Evolutionary conservation across 176 grass and related monocot species (phyloP).

Genomic region (Oryza nivara): DNA sequence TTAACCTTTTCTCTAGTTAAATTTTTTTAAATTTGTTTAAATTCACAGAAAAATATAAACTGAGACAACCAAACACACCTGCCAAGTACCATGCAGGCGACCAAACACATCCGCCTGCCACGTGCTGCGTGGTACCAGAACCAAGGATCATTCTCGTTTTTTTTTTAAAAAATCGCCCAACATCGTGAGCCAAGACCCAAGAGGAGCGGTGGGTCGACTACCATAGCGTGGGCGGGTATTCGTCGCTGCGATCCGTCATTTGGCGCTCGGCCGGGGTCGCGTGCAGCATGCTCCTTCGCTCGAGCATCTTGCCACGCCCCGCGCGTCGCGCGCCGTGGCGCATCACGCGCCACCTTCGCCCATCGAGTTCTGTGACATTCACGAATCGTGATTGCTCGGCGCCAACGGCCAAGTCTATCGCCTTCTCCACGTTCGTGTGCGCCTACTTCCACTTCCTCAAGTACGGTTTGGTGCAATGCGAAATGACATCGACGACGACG

Average conservation of each 20-base stretch:
- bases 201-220: constrained; percentile 55
- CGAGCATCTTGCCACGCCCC: background rate
- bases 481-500: background rate
- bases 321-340: too few relatives aligned
- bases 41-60: too few relatives aligned
- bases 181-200: background rate
- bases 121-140: too few relatives aligned
- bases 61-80: too few relatives aligned
- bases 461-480: constrained; percentile 12
- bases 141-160: constrained; percentile 35
- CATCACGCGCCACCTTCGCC: constrained; percentile 10
- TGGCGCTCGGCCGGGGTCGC: constrained; percentile 39
- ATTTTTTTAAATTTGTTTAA: too few relatives aligned
- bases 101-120: too few relatives aligned
- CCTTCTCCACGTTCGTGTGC: constrained; percentile 50
- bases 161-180: background rate
- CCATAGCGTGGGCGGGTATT: constrained; percentile 47
- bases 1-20: too few relatives aligned
- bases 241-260: constrained; percentile 3
- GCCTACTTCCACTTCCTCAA: constrained; percentile 60
- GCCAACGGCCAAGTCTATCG: background rate
- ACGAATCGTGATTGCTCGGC: constrained; percentile 14
- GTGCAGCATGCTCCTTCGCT: constrained; percentile 52
- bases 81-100: too few relatives aligned
- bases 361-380: constrained; percentile 26